Evolutionary conservation across 106 monocot genomes (phyloP).

Genomic region (Alisma plantagoaquatica): DNA sequence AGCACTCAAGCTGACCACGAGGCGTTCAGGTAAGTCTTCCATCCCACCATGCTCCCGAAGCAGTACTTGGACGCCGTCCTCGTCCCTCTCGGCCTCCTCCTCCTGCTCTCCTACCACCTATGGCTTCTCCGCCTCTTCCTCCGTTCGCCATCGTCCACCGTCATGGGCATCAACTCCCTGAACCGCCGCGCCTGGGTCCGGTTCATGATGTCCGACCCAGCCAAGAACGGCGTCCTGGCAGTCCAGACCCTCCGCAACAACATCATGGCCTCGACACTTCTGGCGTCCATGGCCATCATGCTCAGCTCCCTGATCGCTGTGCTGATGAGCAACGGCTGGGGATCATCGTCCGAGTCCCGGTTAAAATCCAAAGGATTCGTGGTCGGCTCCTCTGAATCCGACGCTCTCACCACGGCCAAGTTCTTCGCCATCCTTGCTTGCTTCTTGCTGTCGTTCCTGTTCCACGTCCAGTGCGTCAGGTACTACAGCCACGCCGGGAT

Average conservation of each 20-base stretch:
- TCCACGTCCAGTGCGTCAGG: constrained; percentile 58
- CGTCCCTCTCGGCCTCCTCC: constrained; percentile 14
- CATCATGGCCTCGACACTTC: constrained; percentile 78
- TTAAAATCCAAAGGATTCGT: background rate
- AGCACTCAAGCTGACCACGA: too few species aligned
- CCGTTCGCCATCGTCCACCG: constrained; percentile 6
- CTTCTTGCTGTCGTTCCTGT: constrained; percentile 71
- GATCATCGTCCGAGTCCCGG: background rate
- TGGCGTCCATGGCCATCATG: constrained; percentile 61
- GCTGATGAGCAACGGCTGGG: constrained; percentile 32
- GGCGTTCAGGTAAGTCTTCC: too few species aligned
- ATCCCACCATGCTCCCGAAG: too few species aligned
- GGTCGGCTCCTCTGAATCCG: constrained; percentile 18
- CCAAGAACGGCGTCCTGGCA: constrained; percentile 52
- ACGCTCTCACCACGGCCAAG: constrained; percentile 22
- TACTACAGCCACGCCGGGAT: constrained; percentile 85
- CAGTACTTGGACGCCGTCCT: constrained; percentile 9
- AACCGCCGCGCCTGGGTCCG: constrained; percentile 19
- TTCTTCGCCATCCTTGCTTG: constrained; percentile 58
- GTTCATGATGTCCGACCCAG: constrained; percentile 32
- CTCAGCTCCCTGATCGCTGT: constrained; percentile 56
- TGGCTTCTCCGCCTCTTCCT: constrained; percentile 15
- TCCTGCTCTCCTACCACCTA: constrained; percentile 12
- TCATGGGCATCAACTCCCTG: constrained; percentile 24
- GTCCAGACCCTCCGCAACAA: constrained; percentile 78